Evolutionary conservation across 179 eudicot genomes (phyloP), one percentile per base, ranked within the genome.

Genomic region (Patellifolia procumbens): DNA sequence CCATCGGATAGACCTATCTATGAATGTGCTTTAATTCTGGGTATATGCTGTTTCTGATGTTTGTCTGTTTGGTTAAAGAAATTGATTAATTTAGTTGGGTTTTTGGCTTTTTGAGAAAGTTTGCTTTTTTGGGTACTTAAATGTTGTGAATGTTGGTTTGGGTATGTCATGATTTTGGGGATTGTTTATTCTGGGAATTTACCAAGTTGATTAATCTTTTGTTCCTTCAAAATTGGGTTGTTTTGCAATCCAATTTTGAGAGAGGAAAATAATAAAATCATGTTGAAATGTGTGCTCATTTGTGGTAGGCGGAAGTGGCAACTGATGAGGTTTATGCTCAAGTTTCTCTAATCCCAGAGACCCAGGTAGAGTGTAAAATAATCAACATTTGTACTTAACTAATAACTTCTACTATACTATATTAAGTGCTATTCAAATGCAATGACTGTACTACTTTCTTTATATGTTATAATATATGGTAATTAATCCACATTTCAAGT

Each of bases 251-350:
- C 56, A 52, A 81, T 53, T 73, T 72, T 62, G 29, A 20, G 72
- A 43, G 66, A 28, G 43, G 68, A 77, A 49, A 49, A 29, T 60
- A 56, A 65, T 62, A 61, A 20, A 28, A 48, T 74, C 24, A 69
- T 67, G 67, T 83, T 75, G 86, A 83, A 81, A 81, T 74, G 72
- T 79, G 85, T 81, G 87, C 82, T 81, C 53, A 29, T 74, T 75
- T 81, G 24, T 79, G 77, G 77, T 78, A 92, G 98, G 97, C 97
- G 35, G 98, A 91, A 81, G 85, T 86, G 49, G 88, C 87, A 63
- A 91, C 88, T 39, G 98, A 94, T 81, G 97, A 93, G 83, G 96
- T 93, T 79, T 95, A 83, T 88, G 98, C 97, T 7, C 93, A 89
- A 81, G 96, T 95, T 68, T 89, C 94, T 71, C 89, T 95, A 64